Percentiles rank a stretch among this genome's conserved stretches.
These are phyloP conservation scores for Rugonectria rugulosa DNA, from an alignment of 2,329 filamentous ascomycete species.

Conservation along the genomic window DNA sequence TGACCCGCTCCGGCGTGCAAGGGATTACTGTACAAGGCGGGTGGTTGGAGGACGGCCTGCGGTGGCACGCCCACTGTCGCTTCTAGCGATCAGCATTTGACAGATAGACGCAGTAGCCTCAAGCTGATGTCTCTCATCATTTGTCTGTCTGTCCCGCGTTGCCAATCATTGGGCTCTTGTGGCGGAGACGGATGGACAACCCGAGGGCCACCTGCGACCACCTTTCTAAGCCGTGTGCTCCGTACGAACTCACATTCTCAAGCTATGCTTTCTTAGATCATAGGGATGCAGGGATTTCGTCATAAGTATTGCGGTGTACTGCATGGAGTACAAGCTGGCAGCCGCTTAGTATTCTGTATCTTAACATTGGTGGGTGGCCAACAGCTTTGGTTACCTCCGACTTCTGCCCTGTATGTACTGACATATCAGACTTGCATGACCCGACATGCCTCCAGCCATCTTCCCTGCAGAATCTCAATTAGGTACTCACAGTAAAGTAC, in stretches of 20 bases:
- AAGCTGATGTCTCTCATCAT: conserved; percentile 5
- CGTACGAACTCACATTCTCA: background rate
- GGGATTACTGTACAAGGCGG: conserved; percentile 6
- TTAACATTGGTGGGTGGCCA: background rate
- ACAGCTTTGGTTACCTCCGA: background rate
- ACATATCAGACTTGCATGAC: background rate
- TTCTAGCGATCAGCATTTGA: conserved; percentile 27
- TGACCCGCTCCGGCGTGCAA: conserved; percentile 18
- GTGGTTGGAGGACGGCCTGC: conserved; percentile 26
- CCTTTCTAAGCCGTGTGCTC: background rate
- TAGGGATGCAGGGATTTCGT: background rate
- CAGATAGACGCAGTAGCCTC: conserved; percentile 19
- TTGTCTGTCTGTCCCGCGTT: background rate
- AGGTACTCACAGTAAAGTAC: no score
- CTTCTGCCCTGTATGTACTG: background rate
- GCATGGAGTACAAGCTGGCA: no score
- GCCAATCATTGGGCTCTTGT: conserved; percentile 13
- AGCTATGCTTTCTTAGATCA: background rate
- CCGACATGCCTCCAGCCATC: no score
- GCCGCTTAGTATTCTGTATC: background rate
- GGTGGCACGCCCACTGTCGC: conserved; percentile 26
- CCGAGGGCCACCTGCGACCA: background rate
- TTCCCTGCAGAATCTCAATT: no score
- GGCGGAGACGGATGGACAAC: background rate
- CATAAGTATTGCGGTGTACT: background rate